Base-by-base conservation (phyloP, 169 alveolate genomes). In the Plasmodium cynomolgi region DNA sequence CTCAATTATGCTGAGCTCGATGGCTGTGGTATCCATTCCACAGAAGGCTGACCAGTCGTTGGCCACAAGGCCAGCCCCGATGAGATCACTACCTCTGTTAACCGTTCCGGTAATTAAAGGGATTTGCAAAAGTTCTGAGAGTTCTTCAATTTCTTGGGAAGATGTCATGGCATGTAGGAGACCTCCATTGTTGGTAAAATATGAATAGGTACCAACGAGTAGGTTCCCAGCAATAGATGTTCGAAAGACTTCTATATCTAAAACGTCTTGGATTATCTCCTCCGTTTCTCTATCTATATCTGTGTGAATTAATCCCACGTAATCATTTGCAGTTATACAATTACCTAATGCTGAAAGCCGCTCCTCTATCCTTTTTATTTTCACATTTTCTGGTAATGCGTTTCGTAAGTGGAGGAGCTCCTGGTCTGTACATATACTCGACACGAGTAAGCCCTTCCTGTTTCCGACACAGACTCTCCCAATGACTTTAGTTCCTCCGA, bases 101-200 rank as follows among this genome's bases (percentile, higher is more conserved):
- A 99, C 98, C 1, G 99, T 99, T 50, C 99, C 99, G 20, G 99
- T 99, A 20, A 99, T 98, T 71, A 99, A 96, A 1, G 99, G 99
- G 2, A 97, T 95, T 97, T 99, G 99, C 31, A 99, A 91, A 8
- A 99, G 95, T 93, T 98, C 98, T 26, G 99, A 97, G 31, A 99
- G 95, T 93, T 99, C 99, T 96, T 99, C 99, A 96, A 99, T 97
- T 95, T 99, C 99, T 84, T 98, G 99, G n/a, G 98, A 98, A 4
- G 99, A 95, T 9, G 99, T 98, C 97, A 97, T 97, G 34, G 99
- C 99, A 95, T 99, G 99, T 33, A 99, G 98, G 91, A 99, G 94
- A 0, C 99, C 99, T 29, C 99, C 99, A 94, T 97, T 96, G 95
- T 99, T 99, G 54, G 99, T 98, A 75, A 99, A 97, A 23, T 96